These are phyloP conservation scores for Fomitopsis pulvina DNA, from an alignment of 768 basidiomycete genomes.

Conservation along the genomic window DNA sequence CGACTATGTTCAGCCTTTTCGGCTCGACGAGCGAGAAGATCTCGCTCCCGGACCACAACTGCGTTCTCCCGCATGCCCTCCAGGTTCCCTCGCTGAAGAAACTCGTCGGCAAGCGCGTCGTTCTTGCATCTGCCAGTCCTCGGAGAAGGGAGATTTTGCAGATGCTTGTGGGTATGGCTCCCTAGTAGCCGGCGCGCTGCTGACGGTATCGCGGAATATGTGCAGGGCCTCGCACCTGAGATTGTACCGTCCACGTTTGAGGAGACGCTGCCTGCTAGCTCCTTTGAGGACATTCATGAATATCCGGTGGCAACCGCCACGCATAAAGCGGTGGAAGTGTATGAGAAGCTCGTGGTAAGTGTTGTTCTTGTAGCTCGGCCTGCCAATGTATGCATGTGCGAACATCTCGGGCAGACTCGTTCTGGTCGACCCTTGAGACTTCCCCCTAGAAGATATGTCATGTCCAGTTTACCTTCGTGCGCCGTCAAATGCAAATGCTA, in stretches of 20 bases:
- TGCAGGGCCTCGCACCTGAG: conserved; percentile 59
- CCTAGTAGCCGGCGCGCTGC: neutral
- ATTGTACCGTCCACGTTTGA: conserved; percentile 72
- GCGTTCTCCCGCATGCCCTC: conserved; percentile 59
- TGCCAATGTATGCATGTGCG: too few relatives aligned
- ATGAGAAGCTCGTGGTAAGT: conserved; percentile 70
- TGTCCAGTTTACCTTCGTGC: too few relatives aligned
- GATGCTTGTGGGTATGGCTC: conserved; percentile 51
- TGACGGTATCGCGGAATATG: neutral
- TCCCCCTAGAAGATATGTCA: too few relatives aligned
- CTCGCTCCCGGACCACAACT: conserved; percentile 33
- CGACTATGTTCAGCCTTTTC: conserved; percentile 20
- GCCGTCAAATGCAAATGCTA: too few relatives aligned
- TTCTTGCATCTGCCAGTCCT: conserved; percentile 85
- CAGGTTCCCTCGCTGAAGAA: conserved; percentile 55
- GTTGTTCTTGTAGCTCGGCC: neutral
- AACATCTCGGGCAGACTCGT: too few relatives aligned
- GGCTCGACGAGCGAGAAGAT: conserved; percentile 12
- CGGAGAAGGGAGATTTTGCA: conserved; percentile 78
- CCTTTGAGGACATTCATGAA: conserved; percentile 66
- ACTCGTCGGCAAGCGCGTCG: conserved; percentile 67
- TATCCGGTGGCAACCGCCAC: conserved; percentile 74
- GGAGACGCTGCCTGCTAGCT: conserved; percentile 63
- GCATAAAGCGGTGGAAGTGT: conserved; percentile 83
- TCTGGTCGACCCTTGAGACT: too few relatives aligned